Evolutionary conservation across 495 filamentous ascomycete genomes (phyloP), one percentile per base, ranked within the genome.

Genomic region (Neurospora sp.): DNA sequence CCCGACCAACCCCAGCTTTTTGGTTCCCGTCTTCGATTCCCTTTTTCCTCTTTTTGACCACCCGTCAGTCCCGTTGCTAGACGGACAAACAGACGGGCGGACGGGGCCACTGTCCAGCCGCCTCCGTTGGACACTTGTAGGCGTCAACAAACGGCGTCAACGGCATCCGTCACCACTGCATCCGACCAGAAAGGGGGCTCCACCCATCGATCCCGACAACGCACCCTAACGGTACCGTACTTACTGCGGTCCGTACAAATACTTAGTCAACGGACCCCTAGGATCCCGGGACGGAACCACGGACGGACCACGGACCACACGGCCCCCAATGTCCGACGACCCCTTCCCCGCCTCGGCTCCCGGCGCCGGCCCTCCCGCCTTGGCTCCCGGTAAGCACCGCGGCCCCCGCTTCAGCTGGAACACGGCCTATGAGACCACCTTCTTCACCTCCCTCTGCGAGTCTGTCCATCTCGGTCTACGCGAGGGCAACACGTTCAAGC

Each of bases 331-430:
- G 81, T 78, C 81, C 71, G 80, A 82, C 75, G 79, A 81, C 68
- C 78, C 80, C 75, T 80, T 75, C 70, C 68, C 75, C 16, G 72
- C 68, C 72, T 48, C 53, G 59, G 77, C 73, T 53, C 73, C 69
- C 46, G 76, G 74, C 40, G 72, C 42, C 72, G 66, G 72, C 71
- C 20, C 40, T 7, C 48, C 71, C 53, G 70, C 40, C 46, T 72
- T 73, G 12, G 73, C 75, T 69, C 73, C 76, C 1, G 78, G 79
- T 73, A 82, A 85, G 74, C 82, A 83, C 71, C 81, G 83, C 53
- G 84, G 82, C 37, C 85, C 85, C 42, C 83, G 85, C 74, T 86
- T 86, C 78, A 86, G 83, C 73, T 86, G 85, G 85, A 86, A 83
- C 70, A 73, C 80, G 3, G 79, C 80, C 18, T 85, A 80, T 77